These are phyloP conservation scores for Trichosporon asahii DNA, from an alignment of 1,284 basidiomycete genomes.

Conservation along the genomic window DNA sequence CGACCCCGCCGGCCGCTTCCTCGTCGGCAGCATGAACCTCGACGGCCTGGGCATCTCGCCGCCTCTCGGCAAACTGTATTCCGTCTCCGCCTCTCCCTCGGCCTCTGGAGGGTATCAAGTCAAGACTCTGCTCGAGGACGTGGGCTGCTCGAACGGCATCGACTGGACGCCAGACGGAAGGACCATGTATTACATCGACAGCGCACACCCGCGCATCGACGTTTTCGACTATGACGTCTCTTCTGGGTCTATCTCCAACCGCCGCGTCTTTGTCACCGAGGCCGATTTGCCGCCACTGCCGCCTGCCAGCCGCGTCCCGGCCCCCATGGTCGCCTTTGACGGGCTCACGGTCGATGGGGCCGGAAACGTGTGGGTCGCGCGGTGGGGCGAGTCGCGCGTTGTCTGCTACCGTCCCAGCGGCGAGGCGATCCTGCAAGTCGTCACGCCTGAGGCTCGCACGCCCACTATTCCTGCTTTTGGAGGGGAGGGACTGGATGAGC, in stretches of 20 bases:
- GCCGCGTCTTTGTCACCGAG: constrained; percentile 28
- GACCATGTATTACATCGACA: constrained; percentile 49
- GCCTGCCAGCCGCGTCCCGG: constrained; percentile 11
- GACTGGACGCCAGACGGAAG: constrained; percentile 44
- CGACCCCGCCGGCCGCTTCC: constrained; percentile 45
- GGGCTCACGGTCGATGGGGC: constrained; percentile 47
- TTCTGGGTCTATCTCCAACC: constrained; percentile 32
- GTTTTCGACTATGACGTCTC: constrained; percentile 42
- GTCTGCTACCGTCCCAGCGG: constrained; percentile 44
- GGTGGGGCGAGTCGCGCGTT: constrained; percentile 46
- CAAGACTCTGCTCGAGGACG: constrained; percentile 30
- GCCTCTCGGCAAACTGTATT: constrained; percentile 37
- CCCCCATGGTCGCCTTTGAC: constrained; percentile 41
- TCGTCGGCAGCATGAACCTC: constrained; percentile 38
- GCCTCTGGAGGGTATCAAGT: neutral
- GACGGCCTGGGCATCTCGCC: constrained; percentile 23
- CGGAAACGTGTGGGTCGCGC: constrained; percentile 49
- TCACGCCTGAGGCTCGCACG: constrained; percentile 28
- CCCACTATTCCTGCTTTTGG: constrained; percentile 49
- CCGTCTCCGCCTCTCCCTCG: constrained; percentile 15
- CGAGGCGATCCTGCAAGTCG: constrained; percentile 34
- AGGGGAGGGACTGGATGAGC: constrained; percentile 38
- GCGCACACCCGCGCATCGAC: constrained; percentile 31
- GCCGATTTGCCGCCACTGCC: neutral
- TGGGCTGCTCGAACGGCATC: constrained; percentile 48